Percentiles rank a stretch among this genome's conserved stretches.
Conservation (phyloP, 2,329 filamentous ascomycete genomes). For the Trichoderma semiorbis region DNA sequence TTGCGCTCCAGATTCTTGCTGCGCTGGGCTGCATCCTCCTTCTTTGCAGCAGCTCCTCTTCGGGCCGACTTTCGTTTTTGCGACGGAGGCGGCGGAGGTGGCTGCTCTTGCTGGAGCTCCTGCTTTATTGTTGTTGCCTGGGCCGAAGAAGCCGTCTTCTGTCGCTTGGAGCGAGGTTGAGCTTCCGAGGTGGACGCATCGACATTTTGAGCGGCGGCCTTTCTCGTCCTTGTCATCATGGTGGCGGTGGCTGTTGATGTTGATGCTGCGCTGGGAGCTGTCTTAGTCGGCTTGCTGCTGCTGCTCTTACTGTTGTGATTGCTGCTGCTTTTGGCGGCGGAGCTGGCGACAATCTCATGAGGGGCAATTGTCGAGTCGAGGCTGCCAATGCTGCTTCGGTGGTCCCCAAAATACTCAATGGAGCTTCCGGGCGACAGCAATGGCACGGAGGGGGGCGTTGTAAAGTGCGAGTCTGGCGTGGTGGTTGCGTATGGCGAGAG, state of each 20-base stretch:
- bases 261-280: not conserved
- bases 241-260: not conserved
- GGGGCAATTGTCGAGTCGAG: not conserved
- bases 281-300: not conserved
- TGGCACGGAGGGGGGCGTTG: not conserved
- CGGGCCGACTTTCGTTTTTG: not conserved
- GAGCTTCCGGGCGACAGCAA: constrained; percentile 15
- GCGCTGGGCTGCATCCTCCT: constrained; percentile 33
- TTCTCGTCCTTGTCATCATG: constrained; percentile 3
- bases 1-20: constrained; percentile 66
- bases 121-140: not conserved
- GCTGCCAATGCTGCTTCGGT: constrained; percentile 12
- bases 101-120: not conserved
- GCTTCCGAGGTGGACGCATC: not conserved
- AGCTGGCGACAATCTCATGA: constrained; percentile 1
- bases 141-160: constrained; percentile 3
- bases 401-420: constrained; percentile 14
- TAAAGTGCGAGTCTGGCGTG: constrained; percentile 10
- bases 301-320: not conserved
- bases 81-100: not conserved
- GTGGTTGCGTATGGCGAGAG: constrained; percentile 11
- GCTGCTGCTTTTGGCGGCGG: not conserved
- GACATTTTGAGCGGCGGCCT: not conserved
- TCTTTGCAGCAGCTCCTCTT: not conserved
- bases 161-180: constrained; percentile 5